phyloP scores from a whole-genome alignment of 164 flowering plant species.

The Liriodendron chinense region DNA sequence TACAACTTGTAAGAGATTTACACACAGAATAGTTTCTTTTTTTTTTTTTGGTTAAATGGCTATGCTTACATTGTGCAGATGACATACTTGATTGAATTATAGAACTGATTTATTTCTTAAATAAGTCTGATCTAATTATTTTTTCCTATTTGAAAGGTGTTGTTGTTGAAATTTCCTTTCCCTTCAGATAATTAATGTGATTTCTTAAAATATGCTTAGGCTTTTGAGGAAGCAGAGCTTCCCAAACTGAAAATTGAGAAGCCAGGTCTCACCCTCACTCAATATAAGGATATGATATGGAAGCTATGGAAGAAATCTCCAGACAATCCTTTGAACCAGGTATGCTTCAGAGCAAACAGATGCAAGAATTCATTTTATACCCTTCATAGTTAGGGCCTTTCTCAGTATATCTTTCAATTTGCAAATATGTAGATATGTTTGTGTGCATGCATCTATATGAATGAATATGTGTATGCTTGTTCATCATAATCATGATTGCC shows the following conservation, averaged over 20 bases:
- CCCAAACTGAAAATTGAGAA: conserved; percentile 86
- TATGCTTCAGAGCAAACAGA: conserved; percentile 1
- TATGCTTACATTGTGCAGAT: background rate
- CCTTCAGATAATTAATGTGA: background rate
- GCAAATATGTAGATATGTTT: background rate
- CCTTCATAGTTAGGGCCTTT: too few species aligned
- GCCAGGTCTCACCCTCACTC: conserved; percentile 96
- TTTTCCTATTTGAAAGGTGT: background rate
- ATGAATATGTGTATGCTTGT: background rate
- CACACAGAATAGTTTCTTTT: background rate
- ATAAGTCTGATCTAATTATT: background rate
- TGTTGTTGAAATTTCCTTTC: background rate
- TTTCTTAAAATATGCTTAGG: conserved; percentile 34
- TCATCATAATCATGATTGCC: background rate
- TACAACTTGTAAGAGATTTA: too few species aligned
- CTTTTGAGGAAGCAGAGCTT: conserved; percentile 95
- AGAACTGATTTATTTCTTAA: background rate
- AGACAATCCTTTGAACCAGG: conserved; percentile 96
- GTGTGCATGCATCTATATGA: background rate
- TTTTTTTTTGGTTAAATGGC: background rate
- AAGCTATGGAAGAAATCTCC: conserved; percentile 99
- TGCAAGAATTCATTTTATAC: too few species aligned
- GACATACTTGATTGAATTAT: background rate
- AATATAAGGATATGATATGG: conserved; percentile 99
- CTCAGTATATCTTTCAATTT: background rate